Base-by-base conservation (phyloP, 305 asterid species). In the Fraxinus xanthoxyloides region DNA sequence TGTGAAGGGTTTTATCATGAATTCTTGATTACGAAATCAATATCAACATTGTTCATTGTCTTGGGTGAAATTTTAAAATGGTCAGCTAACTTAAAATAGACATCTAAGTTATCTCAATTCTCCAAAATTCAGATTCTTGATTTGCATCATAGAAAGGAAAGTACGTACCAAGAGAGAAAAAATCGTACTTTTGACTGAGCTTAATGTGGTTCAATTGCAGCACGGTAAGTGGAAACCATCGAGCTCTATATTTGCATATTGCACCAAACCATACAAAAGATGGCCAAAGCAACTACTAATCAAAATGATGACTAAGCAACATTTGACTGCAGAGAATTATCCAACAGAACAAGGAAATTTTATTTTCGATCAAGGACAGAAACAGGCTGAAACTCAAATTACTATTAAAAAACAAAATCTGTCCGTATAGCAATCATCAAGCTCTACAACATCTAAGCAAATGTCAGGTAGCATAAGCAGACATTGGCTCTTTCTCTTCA, bases 401-500 rank as follows among this genome's bases (percentile, higher is more conserved):
- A 51, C 23, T 1, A n/a, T 51, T 51, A 48, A 51, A 15, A 17
- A 51, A 17, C 1, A 46, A 46, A 46, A 46, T 15, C 7, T 48
- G 2, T 0, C 7, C 0, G 21, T 48, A 48, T 48, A 4, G 59
- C 59, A 51, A 51, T 56, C 24, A n/a, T n/a, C 75, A 5, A 26
- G 79, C 76, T 73, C 73, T 28, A 65, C 70, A 79, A 83, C 65
- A 79, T 5, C 75, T 63, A 40, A 77, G 26, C 48, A 75, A 43
- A 28, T 0, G 15, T 84, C 83, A 89, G 56, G 88, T 80, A 19
- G 86, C 80, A 73, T 80, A 26, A 40, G 92, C 87, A 77, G 90
- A 28, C 81, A 72, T 69, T 23, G 87, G 82, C 82, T 89, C 96
- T 17, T 85, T 84, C 73, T 90, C 95, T 82, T 91, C 92, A 7